These are phyloP conservation scores for Aspergillus sclerotialis DNA, from an alignment of 2,329 filamentous ascomycete genomes.

Conservation along the genomic window DNA sequence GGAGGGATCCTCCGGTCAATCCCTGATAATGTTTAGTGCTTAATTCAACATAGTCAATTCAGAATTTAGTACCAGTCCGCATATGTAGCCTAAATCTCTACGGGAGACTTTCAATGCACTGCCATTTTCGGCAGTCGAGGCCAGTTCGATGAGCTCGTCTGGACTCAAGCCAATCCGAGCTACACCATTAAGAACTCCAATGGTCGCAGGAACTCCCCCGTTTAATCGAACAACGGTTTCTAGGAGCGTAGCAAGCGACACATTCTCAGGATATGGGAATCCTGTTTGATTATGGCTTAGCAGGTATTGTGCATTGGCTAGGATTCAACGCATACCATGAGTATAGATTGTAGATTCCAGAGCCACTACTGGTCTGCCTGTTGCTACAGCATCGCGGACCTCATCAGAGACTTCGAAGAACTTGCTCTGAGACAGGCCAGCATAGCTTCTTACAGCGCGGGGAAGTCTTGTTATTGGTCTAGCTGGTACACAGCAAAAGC, in stretches of 20 bases:
- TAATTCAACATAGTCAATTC: neutral
- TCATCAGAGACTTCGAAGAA: conserved; percentile 73
- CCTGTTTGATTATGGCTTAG: too few species aligned
- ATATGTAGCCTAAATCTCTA: conserved; percentile 75
- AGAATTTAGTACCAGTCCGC: conserved; percentile 57
- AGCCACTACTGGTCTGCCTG: conserved; percentile 76
- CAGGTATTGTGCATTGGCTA: too few species aligned
- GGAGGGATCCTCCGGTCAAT: conserved; percentile 58
- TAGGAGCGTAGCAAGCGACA: conserved; percentile 69
- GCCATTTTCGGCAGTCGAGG: conserved; percentile 56
- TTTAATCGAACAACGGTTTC: conserved; percentile 73
- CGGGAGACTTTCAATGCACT: conserved; percentile 76
- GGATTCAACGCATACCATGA: conserved; percentile 67
- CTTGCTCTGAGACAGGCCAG: conserved; percentile 30
- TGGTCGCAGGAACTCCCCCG: conserved; percentile 82
- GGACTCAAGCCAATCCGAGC: conserved; percentile 70
- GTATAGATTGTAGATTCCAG: conserved; percentile 97
- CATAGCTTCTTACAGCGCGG: conserved; percentile 16
- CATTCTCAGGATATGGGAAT: conserved; percentile 64
- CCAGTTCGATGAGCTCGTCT: conserved; percentile 66
- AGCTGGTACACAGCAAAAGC: conserved; percentile 11
- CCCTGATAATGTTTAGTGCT: conserved; percentile 40
- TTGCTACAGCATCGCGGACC: conserved; percentile 66
- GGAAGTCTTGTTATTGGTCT: conserved; percentile 4
- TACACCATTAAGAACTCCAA: conserved; percentile 77